Evolutionary conservation across 129 eudicot genomes (phyloP), one percentile per base, ranked within the genome.

Genomic region (Smallanthus sonchifolius): DNA sequence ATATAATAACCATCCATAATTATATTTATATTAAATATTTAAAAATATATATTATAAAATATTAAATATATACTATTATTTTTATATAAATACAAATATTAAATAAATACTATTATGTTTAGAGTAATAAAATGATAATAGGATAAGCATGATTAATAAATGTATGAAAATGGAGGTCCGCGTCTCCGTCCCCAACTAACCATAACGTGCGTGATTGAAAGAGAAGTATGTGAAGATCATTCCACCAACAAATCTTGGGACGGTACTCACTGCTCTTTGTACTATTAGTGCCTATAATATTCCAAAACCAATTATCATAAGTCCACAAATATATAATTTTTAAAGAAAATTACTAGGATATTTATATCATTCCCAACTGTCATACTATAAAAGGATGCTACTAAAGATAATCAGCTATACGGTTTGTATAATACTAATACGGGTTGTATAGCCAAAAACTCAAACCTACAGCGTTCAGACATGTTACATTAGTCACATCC

Each of bases 161-260:
- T 38, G 30, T 52, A 67, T 67, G 51, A 44, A 77, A 68, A 57
- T 59, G 70, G 63, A 35, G 76, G 70, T 36, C 76, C 52, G n/a
- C n/a, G n/a, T n/a, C n/a, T n/a, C 74, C 60, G 4, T 75, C 56
- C 47, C 60, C 47, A 77, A 68, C 75, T 28, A 77, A 77, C 70
- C 36, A 48, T 47, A 77, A 77, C 76, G 54, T 69, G 81, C 70
- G 52, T 77, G 76, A 59, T 59, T 77, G 81, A 77, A 77, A 76
- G 57, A 67, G 2, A 75, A 54, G 47, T 54, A 40, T 39, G 65
- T 20, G 43, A 74, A 77, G 69, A 68, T 67, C 24, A 51, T 68
- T 69, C 81, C 81, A 77, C 70, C 81, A 69, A 57, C 70, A 77
- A 69, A 57, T 45, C 64, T 15, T 60, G 65, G 19, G 73, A 65